Evolutionary conservation across 345 rosid species (phyloP).

Genomic region (Orychophragmus violaceus): DNA sequence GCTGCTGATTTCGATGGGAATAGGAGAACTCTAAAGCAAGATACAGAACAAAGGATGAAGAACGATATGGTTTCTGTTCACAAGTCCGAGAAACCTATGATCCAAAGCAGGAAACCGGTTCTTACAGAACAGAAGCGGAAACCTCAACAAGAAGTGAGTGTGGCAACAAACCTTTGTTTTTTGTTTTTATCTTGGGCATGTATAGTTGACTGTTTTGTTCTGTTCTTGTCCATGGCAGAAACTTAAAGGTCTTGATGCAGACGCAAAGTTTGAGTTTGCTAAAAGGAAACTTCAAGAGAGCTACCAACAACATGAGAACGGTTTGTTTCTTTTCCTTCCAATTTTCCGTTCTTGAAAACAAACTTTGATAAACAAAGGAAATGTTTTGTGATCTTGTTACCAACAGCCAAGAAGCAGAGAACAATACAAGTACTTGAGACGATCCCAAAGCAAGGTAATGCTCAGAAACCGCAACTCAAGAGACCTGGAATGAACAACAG

Average conservation of each 20-base stretch:
- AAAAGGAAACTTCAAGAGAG: constrained; percentile 91
- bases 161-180: not conserved
- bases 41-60: constrained; percentile 38
- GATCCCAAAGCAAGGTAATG: constrained; percentile 68
- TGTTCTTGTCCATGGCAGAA: constrained; percentile 37
- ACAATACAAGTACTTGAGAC: constrained; percentile 83
- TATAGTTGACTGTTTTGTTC: constrained; percentile 2
- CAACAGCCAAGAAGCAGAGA: constrained; percentile 88
- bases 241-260: constrained; percentile 52
- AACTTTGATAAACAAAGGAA: not conserved
- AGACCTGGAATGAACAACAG: constrained; percentile 61
- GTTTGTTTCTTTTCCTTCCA: constrained; percentile 34
- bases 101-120: constrained; percentile 42
- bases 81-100: constrained; percentile 35
- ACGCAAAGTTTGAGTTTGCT: constrained; percentile 67
- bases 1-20: constrained; percentile 39
- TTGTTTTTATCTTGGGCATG: constrained; percentile 1
- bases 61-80: constrained; percentile 33
- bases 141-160: constrained; percentile 58
- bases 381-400: constrained; percentile 17
- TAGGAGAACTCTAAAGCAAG: constrained; percentile 49
- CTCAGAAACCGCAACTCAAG: constrained; percentile 42
- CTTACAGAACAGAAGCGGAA: constrained; percentile 45
- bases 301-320: constrained; percentile 74
- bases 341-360: not conserved